Evolutionary conservation across 2,329 filamentous ascomycete genomes (phyloP).

Genomic region (Rugonectria rugulosa): DNA sequence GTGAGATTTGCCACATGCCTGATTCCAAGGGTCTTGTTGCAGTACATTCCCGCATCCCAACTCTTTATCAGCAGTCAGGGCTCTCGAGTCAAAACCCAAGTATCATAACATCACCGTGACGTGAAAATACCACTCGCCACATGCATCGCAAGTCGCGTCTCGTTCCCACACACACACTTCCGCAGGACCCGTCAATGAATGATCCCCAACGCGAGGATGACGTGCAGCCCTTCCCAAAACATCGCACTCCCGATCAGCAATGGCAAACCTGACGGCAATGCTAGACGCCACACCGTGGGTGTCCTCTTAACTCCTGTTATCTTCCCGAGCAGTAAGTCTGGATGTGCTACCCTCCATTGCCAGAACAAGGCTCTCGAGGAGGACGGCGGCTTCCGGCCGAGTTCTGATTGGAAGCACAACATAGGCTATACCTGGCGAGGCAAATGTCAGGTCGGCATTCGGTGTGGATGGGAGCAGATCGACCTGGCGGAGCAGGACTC

Average conservation of each 20-base stretch:
- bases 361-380: slow-evolving; percentile 10
- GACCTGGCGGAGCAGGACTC: slow-evolving; percentile 6
- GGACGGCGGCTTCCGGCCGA: slow-evolving; percentile 7
- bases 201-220: slow-evolving; percentile 19
- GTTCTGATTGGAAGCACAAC: slow-evolving; percentile 13
- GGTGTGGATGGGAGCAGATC: neutral
- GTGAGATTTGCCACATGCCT: no score
- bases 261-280: neutral
- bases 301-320: slow-evolving; percentile 1
- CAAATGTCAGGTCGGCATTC: neutral
- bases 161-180: slow-evolving; percentile 5
- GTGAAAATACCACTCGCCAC: no score
- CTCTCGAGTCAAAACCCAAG: no score
- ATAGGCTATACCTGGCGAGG: neutral
- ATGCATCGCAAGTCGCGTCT: no score
- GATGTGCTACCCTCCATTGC: neutral
- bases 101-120: no score
- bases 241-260: no score
- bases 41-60: no score
- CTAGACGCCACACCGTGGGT: slow-evolving; percentile 8
- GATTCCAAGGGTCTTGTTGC: no score
- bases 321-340: slow-evolving; percentile 2
- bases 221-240: slow-evolving; percentile 16
- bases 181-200: slow-evolving; percentile 6
- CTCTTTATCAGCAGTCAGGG: no score